Base-by-base conservation (phyloP, 768 basidiomycete genomes). In the Hericium alpestre region DNA sequence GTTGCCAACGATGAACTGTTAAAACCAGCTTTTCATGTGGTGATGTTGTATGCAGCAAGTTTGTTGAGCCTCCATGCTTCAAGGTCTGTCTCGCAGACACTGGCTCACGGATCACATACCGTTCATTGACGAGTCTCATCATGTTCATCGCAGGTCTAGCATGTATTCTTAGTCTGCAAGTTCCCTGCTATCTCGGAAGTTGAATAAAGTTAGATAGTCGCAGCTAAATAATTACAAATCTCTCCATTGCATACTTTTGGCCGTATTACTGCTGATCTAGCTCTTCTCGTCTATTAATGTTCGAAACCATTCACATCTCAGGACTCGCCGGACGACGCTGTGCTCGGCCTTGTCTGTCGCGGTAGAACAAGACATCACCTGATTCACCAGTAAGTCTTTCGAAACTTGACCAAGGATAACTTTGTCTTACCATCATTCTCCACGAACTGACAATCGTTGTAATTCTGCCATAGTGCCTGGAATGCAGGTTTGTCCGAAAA, bases 401-500 rank as follows among this genome's bases (percentile, higher is more conserved):
- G 49, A 11, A 11, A 25, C 8, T 5, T n/a, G 12, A 7, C 7
- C 43, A 22, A 16, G 8, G 16, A 46, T 46, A 11, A 23, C 16
- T 9, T 12, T 16, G 16, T 15, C 54, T n/a, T 15, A 47, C 54
- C 54, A 9, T 55, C 40, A 20, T 55, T 40, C 18, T 55, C 54
- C 18, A 55, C 54, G 18, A 55, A 55, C 32, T 55, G 54, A 20
- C 54, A 55, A 25, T 55, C 39, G 23, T 55, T 55, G 43, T 55
- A 55, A 15, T 25, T 43, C 7, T 27, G 15, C 54, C 54, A 55
- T 13, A 55, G 39, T 38, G 39, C 40, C 20, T 16, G 41, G 43
- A 55, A 55, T 3, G 43, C 54, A 22, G 54, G 54, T 46, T 41
- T 38, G n/a, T 55, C 40, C 15, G 54, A 55, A 22, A 23, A 47